Conservation (phyloP, 345 rosid species). For the Gossypium arboreum region DNA sequence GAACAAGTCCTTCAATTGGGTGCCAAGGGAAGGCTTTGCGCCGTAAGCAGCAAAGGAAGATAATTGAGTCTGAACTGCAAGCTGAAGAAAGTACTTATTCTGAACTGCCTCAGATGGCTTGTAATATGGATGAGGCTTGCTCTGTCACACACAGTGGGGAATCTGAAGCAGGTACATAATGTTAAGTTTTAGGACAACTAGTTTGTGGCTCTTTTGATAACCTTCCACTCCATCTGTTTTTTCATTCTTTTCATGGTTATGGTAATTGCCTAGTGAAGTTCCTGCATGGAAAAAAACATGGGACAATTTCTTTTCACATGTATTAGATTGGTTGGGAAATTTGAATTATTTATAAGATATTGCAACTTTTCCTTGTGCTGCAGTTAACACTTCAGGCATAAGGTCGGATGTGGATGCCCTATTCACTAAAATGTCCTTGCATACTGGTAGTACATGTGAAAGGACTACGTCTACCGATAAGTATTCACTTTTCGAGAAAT, state of each 20-base stretch:
- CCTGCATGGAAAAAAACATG: background rate
- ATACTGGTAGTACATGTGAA: slow-evolving; percentile 22
- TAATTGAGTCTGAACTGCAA: slow-evolving; percentile 17
- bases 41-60: slow-evolving; percentile 61
- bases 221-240: background rate
- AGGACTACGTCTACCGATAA: slow-evolving; percentile 27
- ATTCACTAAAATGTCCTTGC: slow-evolving; percentile 17
- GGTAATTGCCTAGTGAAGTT: background rate
- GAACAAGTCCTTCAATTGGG: slow-evolving; percentile 76
- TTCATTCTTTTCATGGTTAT: background rate
- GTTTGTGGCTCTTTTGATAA: slow-evolving; percentile 3
- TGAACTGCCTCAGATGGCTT: slow-evolving; percentile 13
- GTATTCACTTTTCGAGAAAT: slow-evolving; percentile 56
- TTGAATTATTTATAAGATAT: background rate
- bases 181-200: slow-evolving; percentile 5
- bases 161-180: slow-evolving; percentile 24
- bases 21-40: slow-evolving; percentile 92
- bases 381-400: slow-evolving; percentile 30
- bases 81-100: slow-evolving; percentile 15
- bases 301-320: background rate
- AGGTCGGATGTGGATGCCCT: slow-evolving; percentile 17
- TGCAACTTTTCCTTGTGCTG: slow-evolving; percentile 11
- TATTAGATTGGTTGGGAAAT: background rate
- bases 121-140: background rate
- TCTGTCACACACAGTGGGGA: slow-evolving; percentile 10